A percentile compares a stretch with the other conserved stretches of the same genome.
Conservation (phyloP, 495 filamentous ascomycete species). For the Patellaria atrata region DNA sequence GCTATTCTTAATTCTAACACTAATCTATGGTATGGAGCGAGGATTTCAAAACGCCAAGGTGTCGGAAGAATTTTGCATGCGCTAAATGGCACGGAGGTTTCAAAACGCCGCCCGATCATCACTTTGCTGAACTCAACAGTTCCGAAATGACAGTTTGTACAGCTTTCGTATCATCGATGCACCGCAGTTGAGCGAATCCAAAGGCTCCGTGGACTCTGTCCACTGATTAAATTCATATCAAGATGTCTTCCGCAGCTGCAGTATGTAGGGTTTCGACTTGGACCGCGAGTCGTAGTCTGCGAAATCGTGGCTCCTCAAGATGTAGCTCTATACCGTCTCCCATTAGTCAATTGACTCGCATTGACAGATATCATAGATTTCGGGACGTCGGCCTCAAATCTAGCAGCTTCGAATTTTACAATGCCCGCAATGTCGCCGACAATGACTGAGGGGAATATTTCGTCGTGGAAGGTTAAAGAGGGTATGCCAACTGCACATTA, state of each 20-base stretch:
- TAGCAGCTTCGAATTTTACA: constrained; percentile 62
- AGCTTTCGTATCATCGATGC: no score
- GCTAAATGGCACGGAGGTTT: constrained; percentile 4
- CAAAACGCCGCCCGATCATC: constrained; percentile 12
- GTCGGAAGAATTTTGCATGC: no score
- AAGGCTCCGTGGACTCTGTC: not conserved
- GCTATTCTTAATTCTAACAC: no score
- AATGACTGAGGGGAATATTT: constrained; percentile 77
- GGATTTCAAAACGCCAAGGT: no score
- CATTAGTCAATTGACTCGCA: constrained; percentile 2
- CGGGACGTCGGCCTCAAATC: constrained; percentile 38
- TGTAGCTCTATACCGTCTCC: constrained; percentile 11
- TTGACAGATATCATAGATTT: constrained; percentile 36
- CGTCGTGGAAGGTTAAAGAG: constrained; percentile 63
- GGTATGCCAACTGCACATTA: constrained; percentile 28
- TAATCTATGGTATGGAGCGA: no score
- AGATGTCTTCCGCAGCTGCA: constrained; percentile 21
- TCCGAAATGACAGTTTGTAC: constrained; percentile 2
- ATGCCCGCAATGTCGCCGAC: constrained; percentile 81
- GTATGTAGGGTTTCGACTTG: constrained; percentile 20
- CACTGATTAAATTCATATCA: constrained; percentile 1
- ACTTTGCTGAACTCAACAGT: constrained; percentile 7
- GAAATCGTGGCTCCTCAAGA: constrained; percentile 14
- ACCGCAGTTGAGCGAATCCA: no score
- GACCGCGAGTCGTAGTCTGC: constrained; percentile 17